Evolutionary conservation across 192 early-diverging fungal species (phyloP).

Genomic region (Chytriomyces sp.): DNA sequence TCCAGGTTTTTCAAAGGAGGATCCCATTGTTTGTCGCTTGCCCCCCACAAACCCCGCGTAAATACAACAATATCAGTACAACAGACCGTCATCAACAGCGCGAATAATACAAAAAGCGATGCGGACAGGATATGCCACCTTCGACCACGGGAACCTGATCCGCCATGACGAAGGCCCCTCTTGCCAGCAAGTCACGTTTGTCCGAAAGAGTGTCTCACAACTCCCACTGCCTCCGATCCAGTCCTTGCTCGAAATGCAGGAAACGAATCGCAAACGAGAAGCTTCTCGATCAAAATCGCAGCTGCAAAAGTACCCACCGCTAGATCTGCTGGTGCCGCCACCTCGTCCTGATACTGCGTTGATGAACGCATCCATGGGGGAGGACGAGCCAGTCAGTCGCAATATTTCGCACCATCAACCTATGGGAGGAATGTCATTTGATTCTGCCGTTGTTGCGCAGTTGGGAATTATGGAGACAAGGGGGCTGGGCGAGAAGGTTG

Average conservation of each 20-base stretch:
- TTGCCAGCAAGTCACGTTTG: not conserved
- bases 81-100: too few species aligned
- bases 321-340: not conserved
- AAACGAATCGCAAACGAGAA: too few species aligned
- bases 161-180: not conserved
- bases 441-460: not conserved
- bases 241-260: not conserved
- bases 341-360: not conserved
- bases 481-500: slow-evolving; percentile 1
- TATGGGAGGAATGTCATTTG: too few species aligned
- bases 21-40: too few species aligned
- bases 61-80: too few species aligned
- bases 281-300: not conserved
- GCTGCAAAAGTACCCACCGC: not conserved
- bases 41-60: too few species aligned
- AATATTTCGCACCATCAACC: not conserved
- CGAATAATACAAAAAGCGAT: not conserved
- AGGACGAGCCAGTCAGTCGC: not conserved
- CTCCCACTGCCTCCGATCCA: not conserved
- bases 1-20: too few species aligned
- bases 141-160: slow-evolving; percentile 17
- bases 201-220: not conserved
- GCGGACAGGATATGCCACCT: slow-evolving; percentile 16
- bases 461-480: slow-evolving; percentile 14
- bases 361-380: not conserved